These are phyloP conservation scores for Gremmenia infestans DNA, from an alignment of 2,329 filamentous ascomycete species.

Conservation along the genomic window DNA sequence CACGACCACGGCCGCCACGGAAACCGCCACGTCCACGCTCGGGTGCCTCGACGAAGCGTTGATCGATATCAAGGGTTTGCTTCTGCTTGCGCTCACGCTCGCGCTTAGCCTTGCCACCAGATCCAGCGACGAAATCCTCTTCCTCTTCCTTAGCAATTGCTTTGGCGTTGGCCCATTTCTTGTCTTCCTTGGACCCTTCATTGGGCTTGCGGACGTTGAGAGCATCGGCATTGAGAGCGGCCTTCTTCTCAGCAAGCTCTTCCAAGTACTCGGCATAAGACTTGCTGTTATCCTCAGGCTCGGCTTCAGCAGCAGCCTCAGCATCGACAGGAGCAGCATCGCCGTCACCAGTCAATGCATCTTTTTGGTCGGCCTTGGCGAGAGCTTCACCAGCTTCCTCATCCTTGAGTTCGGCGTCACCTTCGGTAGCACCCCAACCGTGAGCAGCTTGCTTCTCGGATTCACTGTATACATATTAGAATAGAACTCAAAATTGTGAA, in stretches of 20 bases:
- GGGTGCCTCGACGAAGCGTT: conserved; percentile 70
- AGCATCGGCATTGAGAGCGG: conserved; percentile 57
- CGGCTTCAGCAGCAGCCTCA: conserved; percentile 40
- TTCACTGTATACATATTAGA: conserved; percentile 46
- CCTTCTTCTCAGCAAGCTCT: conserved; percentile 71
- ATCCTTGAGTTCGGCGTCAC: conserved; percentile 79
- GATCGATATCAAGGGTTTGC: conserved; percentile 82
- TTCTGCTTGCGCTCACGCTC: conserved; percentile 91
- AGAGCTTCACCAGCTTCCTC: conserved; percentile 89
- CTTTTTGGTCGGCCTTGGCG: conserved; percentile 78
- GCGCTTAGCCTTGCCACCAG: conserved; percentile 72
- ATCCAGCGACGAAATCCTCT: conserved; percentile 72
- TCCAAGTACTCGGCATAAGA: conserved; percentile 86
- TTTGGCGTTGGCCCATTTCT: conserved; percentile 91
- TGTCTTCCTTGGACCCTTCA: conserved; percentile 80
- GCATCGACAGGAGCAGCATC: conserved; percentile 33
- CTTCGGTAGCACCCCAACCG: conserved; percentile 82
- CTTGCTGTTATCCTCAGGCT: conserved; percentile 72
- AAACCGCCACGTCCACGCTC: conserved; percentile 49
- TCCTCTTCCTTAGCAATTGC: conserved; percentile 56
- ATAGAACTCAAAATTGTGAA: background rate
- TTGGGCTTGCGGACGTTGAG: conserved; percentile 83
- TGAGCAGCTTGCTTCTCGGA: conserved; percentile 84
- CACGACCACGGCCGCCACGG: conserved; percentile 41
- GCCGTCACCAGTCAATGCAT: conserved; percentile 51